phyloP scores from a whole-genome alignment of 192 early-diverging fungal species.

The Coemansia sp. region DNA sequence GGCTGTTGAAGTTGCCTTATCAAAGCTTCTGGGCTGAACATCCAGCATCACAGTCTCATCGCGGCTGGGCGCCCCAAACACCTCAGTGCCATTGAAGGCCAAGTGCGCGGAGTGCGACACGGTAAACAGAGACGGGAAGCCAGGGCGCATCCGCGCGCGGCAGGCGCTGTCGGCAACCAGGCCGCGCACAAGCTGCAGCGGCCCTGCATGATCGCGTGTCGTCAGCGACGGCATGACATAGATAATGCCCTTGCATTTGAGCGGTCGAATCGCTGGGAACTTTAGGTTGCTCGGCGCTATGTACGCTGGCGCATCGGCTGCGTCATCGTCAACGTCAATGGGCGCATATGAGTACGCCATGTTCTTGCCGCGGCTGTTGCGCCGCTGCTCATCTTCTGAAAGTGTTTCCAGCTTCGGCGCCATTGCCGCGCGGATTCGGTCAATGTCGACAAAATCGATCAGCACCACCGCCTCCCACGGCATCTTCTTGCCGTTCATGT shows the following conservation, averaged over 20 bases:
- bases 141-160: slow-evolving; percentile 67
- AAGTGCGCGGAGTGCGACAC: slow-evolving; percentile 68
- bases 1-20: slow-evolving; percentile 8
- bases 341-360: slow-evolving; percentile 63
- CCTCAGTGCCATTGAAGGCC: slow-evolving; percentile 76
- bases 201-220: not conserved
- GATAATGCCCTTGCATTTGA: slow-evolving; percentile 54
- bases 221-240: slow-evolving; percentile 68
- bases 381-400: slow-evolving; percentile 58
- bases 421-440: slow-evolving; percentile 83
- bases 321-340: slow-evolving; percentile 32
- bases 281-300: slow-evolving; percentile 60
- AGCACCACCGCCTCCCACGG: slow-evolving; percentile 99
- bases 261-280: slow-evolving; percentile 70
- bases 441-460: slow-evolving; percentile 94
- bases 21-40: slow-evolving; percentile 19
- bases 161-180: slow-evolving; percentile 64
- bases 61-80: slow-evolving; percentile 80
- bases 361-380: slow-evolving; percentile 63
- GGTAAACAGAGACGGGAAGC: slow-evolving; percentile 89
- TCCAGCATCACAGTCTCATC: slow-evolving; percentile 52
- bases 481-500: slow-evolving; percentile 98
- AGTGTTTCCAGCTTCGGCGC: slow-evolving; percentile 62
- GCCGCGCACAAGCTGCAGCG: slow-evolving; percentile 56
- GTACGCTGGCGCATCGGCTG: slow-evolving; percentile 48